Base-by-base conservation (phyloP, 2,329 filamentous ascomycete genomes). In the Pseudogymnoascus sp. region DNA sequence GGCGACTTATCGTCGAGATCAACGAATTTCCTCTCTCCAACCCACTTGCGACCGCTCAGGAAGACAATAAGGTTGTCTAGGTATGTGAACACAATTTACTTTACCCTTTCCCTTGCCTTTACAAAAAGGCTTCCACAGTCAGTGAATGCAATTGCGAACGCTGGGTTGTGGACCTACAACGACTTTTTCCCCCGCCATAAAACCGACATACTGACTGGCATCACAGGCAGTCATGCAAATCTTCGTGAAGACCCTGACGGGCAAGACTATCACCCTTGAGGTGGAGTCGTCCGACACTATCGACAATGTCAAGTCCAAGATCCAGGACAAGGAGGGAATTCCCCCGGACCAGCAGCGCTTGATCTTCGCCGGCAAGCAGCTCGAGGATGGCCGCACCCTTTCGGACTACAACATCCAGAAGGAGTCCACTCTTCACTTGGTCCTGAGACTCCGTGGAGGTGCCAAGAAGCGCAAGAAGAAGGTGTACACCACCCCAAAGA, bases 391-490 rank as follows among this genome's bases (percentile, higher is more conserved):
- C 78, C 92, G 94, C 74, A 97, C 94, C 72, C 90, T 99, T 69
- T 94, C 89, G 75, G 94, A 99, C 83, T 99, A 99, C 90, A 99
- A 97, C 88, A 97, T 99, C 84, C 94, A 99, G 87, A 99, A 99
- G 88, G 92, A 97, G 86, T 92, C 86, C 71, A 99, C 94, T 72
- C 91, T 99, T 69, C 94, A 99, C 82, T 82, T 97, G 71, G 94
- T 99, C 72, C 88, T 99, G 72, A 90, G 94, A 76, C 91, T 99
- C 65, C 94, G 92, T 85, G 94, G 94, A 84, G 94, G 92, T 79
- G 92, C 79, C 76, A 99, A 99, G 91, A 96, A 97, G 90, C 87
- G 95, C 80, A 99, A 99, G 90, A 96, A 96, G 91, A 99, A 99
- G 92, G 94, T 99, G 71, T 99, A 99, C 89, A 97, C 90, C 77